phyloP scores from a whole-genome alignment of 2,329 filamentous ascomycete genomes.

The Verruconis gallopava region DNA sequence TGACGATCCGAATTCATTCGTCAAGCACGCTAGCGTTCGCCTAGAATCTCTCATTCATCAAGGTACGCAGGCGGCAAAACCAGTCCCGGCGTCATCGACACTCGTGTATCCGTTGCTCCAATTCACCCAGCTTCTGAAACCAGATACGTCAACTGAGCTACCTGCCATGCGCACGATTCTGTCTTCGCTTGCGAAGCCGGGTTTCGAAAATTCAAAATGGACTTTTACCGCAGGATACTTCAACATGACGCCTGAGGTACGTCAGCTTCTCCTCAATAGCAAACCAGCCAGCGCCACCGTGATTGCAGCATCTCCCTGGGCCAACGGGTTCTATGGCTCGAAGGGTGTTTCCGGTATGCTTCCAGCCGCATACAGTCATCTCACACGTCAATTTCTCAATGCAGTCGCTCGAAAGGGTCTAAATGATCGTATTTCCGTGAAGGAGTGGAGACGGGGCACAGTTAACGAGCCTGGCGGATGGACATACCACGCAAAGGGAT shows the following conservation, averaged over 20 bases:
- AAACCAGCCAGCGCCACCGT: conserved; percentile 61
- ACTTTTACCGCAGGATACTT: conserved; percentile 98
- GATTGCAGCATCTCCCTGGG: conserved; percentile 81
- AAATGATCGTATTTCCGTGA: conserved; percentile 52
- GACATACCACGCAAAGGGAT: conserved; percentile 96
- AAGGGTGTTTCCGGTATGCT: conserved; percentile 80
- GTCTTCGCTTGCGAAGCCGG: conserved; percentile 50
- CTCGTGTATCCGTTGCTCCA: conserved; percentile 78
- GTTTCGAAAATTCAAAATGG: conserved; percentile 62
- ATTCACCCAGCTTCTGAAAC: conserved; percentile 69
- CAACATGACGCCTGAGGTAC: conserved; percentile 81
- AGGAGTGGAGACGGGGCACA: conserved; percentile 77
- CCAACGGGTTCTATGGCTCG: conserved; percentile 89
- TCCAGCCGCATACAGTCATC: conserved; percentile 80
- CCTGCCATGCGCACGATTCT: conserved; percentile 68
- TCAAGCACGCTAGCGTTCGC: conserved; percentile 43
- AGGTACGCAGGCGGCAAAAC: conserved; percentile 17
- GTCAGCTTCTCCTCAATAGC: conserved; percentile 63
- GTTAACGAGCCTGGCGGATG: conserved; percentile 73
- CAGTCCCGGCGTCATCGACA: conserved; percentile 40
- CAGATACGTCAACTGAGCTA: conserved; percentile 77
- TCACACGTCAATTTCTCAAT: conserved; percentile 69
- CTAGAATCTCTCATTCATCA: conserved; percentile 55
- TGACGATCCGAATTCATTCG: conserved; percentile 54
- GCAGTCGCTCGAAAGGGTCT: conserved; percentile 41